Percentiles rank a stretch among this genome's conserved stretches.
Conservation (phyloP, 192 early-diverging fungal genomes). For the Backusella mclennaniae region DNA sequence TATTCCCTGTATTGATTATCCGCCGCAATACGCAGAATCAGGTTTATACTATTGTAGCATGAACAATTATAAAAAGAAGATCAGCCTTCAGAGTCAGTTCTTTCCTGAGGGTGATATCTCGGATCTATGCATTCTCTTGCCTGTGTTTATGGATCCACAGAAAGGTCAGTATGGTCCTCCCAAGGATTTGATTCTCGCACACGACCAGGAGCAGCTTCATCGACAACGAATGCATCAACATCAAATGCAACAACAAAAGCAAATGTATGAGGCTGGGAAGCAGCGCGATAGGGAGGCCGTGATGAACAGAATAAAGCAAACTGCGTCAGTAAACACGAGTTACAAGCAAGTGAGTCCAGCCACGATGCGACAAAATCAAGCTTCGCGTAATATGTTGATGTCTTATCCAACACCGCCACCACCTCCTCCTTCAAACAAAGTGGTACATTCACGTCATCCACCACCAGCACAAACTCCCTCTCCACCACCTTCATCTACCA, state of each 20-base stretch:
- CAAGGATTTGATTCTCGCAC: background rate
- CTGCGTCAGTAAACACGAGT: background rate
- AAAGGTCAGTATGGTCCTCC: background rate
- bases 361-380: background rate
- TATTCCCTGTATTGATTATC: constrained; percentile 10
- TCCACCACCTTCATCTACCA: too few species aligned
- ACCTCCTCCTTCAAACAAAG: too few species aligned
- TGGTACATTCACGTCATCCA: too few species aligned
- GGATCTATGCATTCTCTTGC: background rate
- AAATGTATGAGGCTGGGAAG: background rate
- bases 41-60: background rate
- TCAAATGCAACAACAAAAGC: background rate
- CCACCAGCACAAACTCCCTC: background rate
- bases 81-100: background rate
- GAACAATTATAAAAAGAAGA: background rate
- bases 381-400: too few species aligned
- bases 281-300: background rate
- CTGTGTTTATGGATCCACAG: background rate
- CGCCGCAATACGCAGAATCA: background rate
- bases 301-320: background rate
- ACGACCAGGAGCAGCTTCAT: background rate
- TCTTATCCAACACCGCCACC: too few species aligned
- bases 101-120: background rate
- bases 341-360: background rate
- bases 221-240: background rate